Conservation (phyloP, 164 flowering plant species). For the Pachysandra terminalis region DNA sequence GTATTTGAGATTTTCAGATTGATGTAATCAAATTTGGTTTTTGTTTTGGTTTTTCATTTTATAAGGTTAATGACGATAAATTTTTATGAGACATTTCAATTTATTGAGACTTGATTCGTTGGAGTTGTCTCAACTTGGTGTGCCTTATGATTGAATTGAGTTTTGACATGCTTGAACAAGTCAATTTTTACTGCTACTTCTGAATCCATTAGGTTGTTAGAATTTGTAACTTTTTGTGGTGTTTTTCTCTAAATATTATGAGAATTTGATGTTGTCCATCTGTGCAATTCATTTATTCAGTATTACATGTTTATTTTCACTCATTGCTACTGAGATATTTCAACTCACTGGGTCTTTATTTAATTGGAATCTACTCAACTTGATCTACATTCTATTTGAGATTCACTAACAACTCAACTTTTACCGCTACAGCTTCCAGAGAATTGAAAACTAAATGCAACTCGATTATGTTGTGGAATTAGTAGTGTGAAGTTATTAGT, state of each 20-base stretch:
- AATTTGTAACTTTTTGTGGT: too few relatives aligned
- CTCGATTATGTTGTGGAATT: not conserved
- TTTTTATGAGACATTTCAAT: too few relatives aligned
- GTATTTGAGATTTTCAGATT: conserved; percentile 18
- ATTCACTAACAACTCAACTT: not conserved
- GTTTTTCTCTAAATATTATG: too few relatives aligned
- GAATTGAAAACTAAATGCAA: too few relatives aligned
- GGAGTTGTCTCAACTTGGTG: too few relatives aligned
- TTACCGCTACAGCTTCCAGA: not conserved
- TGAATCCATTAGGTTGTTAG: too few relatives aligned
- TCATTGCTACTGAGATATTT: too few relatives aligned
- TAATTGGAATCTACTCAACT: not conserved
- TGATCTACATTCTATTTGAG: not conserved
- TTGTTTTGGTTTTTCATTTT: not conserved
- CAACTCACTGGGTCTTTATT: not conserved
- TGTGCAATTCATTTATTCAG: not conserved
- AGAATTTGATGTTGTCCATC: not conserved
- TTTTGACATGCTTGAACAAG: too few relatives aligned
- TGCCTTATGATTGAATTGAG: too few relatives aligned
- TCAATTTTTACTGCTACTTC: too few relatives aligned
- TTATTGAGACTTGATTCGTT: too few relatives aligned
- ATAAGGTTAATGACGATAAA: not conserved
- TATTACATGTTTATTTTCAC: not conserved
- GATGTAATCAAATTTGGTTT: not conserved
- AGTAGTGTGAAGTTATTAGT: too few relatives aligned